A percentile compares a stretch with the other conserved stretches of the same genome.
Conservation (phyloP, 2,329 filamentous ascomycete genomes). For the Verticillium nonalfalfae region DNA sequence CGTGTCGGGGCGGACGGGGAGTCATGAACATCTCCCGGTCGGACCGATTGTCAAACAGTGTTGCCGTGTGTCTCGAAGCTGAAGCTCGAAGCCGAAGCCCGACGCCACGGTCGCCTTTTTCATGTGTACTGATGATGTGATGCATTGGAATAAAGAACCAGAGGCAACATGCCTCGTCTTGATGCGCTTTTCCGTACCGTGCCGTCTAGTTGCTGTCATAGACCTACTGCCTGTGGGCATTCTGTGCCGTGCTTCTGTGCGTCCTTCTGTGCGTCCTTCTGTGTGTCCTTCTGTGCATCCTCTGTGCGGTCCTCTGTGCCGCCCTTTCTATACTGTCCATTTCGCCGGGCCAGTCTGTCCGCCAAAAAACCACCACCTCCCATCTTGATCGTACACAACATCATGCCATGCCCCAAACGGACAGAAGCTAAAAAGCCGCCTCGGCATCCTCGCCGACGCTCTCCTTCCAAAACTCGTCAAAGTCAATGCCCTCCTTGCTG, state of each 20-base stretch:
- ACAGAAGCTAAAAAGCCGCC: background rate
- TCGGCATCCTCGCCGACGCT: constrained; percentile 30
- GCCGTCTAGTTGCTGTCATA: background rate
- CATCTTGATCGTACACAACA: background rate
- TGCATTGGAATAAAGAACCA: background rate
- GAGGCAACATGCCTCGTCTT: background rate
- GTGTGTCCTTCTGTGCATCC: too few species aligned
- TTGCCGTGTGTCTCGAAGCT: too few species aligned
- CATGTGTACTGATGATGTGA: background rate
- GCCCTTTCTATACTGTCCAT: too few species aligned
- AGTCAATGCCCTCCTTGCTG: constrained; percentile 68
- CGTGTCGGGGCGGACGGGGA: too few species aligned
- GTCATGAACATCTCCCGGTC: background rate
- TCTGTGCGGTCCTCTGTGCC: too few species aligned
- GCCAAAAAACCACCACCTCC: too few species aligned
- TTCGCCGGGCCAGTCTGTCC: too few species aligned
- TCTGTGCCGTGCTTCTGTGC: too few species aligned
- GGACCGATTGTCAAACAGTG: background rate
- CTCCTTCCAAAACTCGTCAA: constrained; percentile 72
- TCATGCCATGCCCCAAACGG: background rate
- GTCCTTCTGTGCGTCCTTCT: too few species aligned
- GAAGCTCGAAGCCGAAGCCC: background rate
- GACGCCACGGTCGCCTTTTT: background rate
- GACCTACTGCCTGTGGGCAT: too few species aligned
- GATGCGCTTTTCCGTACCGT: background rate